Evolutionary conservation across 768 basidiomycete species (phyloP).

Genomic region (Postia placenta): DNA sequence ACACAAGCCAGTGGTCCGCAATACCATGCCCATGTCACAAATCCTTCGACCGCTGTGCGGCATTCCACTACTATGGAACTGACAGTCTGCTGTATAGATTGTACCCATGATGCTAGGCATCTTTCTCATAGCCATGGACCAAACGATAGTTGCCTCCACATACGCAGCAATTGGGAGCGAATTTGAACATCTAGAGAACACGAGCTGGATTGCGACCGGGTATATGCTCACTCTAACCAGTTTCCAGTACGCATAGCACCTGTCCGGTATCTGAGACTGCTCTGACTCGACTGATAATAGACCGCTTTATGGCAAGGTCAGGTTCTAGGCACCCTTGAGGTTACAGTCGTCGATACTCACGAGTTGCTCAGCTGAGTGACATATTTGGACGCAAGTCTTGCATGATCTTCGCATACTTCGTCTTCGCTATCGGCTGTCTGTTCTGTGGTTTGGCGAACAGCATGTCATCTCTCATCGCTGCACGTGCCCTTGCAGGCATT

Average conservation of each 20-base stretch:
- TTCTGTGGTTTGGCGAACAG: slow-evolving; percentile 47
- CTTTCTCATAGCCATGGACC: slow-evolving; percentile 28
- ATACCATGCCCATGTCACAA: too few species aligned
- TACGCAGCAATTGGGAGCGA: slow-evolving; percentile 36
- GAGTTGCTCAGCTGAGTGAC: slow-evolving; percentile 34
- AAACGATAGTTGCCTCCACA: slow-evolving; percentile 27
- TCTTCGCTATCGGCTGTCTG: slow-evolving; percentile 50
- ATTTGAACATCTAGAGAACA: slow-evolving; percentile 54
- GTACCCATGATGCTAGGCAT: slow-evolving; percentile 25
- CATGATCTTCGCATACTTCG: slow-evolving; percentile 45
- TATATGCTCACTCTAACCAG: slow-evolving; percentile 57
- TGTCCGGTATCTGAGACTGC: not conserved
- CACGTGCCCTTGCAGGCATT: slow-evolving; percentile 51
- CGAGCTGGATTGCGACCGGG: slow-evolving; percentile 61
- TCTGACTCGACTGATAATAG: slow-evolving; percentile 24
- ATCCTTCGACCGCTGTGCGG: too few species aligned
- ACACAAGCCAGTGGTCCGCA: too few species aligned
- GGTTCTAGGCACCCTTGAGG: not conserved
- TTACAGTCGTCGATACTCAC: not conserved
- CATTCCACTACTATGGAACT: not conserved
- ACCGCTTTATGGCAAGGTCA: slow-evolving; percentile 52
- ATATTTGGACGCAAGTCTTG: slow-evolving; percentile 59
- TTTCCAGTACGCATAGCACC: slow-evolving; percentile 42
- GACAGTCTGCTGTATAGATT: slow-evolving; percentile 14
- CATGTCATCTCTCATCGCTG: slow-evolving; percentile 47